A percentile compares a stretch with the other conserved stretches of the same genome.
phyloP scores from a whole-genome alignment of 352 stramenopile species.

The Phytophthora brassicae region DNA sequence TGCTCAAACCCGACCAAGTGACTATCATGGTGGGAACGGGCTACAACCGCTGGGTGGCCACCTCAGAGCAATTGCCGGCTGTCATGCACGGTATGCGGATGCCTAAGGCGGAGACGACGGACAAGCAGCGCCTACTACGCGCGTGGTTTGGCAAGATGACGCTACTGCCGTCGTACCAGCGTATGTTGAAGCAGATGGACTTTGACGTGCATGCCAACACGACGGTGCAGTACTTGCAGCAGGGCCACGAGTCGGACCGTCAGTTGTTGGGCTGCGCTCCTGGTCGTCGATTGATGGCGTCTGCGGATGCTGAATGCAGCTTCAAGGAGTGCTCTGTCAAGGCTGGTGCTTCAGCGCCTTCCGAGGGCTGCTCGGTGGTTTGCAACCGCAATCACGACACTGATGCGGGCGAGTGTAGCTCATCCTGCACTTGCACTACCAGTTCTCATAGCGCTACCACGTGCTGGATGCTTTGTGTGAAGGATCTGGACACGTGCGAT shows the following conservation, averaged over 20 bases:
- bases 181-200: slow-evolving; percentile 49
- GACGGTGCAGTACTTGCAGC: slow-evolving; percentile 31
- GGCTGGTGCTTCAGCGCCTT: slow-evolving; percentile 21
- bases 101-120: slow-evolving; percentile 32
- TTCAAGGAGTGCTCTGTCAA: slow-evolving; percentile 37
- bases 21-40: slow-evolving; percentile 65
- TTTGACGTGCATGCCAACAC: slow-evolving; percentile 46
- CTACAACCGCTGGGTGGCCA: slow-evolving; percentile 52
- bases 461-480: slow-evolving; percentile 66
- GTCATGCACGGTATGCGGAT: slow-evolving; percentile 68
- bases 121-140: slow-evolving; percentile 42
- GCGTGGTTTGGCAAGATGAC: slow-evolving; percentile 71
- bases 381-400: slow-evolving; percentile 47
- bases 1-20: slow-evolving; percentile 54
- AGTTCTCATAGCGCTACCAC: slow-evolving; percentile 30
- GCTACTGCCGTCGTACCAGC: slow-evolving; percentile 53
- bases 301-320: slow-evolving; percentile 31
- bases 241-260: slow-evolving; percentile 21
- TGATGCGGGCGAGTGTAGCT: slow-evolving; percentile 7
- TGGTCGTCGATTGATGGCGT: slow-evolving; percentile 34
- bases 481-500: slow-evolving; percentile 38
- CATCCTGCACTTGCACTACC: slow-evolving; percentile 30
- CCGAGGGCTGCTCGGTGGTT: slow-evolving; percentile 32
- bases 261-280: slow-evolving; percentile 39
- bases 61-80: slow-evolving; percentile 44